phyloP scores from a whole-genome alignment of 2,329 filamentous ascomycete species.

The Rutstroemia sydowiana region DNA sequence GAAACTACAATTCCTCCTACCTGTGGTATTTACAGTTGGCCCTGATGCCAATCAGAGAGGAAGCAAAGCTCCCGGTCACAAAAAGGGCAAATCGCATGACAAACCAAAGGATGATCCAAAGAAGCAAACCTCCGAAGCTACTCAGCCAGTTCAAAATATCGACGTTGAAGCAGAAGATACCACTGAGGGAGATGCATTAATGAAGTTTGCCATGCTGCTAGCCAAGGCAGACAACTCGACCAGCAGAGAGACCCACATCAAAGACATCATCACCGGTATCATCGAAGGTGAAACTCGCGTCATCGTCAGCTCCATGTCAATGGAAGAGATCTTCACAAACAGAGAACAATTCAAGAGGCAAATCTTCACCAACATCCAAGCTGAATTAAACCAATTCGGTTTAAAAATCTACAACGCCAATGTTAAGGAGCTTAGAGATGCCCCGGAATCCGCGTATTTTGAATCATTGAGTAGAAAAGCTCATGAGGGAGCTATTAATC shows the following conservation, averaged over 20 bases:
- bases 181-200: slow-evolving; percentile 51
- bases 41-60: slow-evolving; percentile 61
- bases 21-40: slow-evolving; percentile 80
- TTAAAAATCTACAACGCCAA: slow-evolving; percentile 66
- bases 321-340: slow-evolving; percentile 51
- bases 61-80: slow-evolving; percentile 10
- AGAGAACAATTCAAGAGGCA: slow-evolving; percentile 70
- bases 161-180: slow-evolving; percentile 35
- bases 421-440: slow-evolving; percentile 81
- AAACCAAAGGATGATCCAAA: background rate
- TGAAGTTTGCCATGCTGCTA: slow-evolving; percentile 76
- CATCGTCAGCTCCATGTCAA: slow-evolving; percentile 74
- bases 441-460: slow-evolving; percentile 76
- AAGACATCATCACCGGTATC: slow-evolving; percentile 82
- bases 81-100: too few species aligned
- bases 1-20: slow-evolving; percentile 75
- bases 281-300: slow-evolving; percentile 84
- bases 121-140: background rate
- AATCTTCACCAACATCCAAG: slow-evolving; percentile 49
- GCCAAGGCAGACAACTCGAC: slow-evolving; percentile 48
- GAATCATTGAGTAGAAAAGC: slow-evolving; percentile 74
- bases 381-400: slow-evolving; percentile 74
- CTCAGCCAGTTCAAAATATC: background rate
- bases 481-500: slow-evolving; percentile 77
- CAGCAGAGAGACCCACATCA: slow-evolving; percentile 51